Conservation (phyloP, 352 stramenopile genomes). For the Globisporangium rhizosaccharum region DNA sequence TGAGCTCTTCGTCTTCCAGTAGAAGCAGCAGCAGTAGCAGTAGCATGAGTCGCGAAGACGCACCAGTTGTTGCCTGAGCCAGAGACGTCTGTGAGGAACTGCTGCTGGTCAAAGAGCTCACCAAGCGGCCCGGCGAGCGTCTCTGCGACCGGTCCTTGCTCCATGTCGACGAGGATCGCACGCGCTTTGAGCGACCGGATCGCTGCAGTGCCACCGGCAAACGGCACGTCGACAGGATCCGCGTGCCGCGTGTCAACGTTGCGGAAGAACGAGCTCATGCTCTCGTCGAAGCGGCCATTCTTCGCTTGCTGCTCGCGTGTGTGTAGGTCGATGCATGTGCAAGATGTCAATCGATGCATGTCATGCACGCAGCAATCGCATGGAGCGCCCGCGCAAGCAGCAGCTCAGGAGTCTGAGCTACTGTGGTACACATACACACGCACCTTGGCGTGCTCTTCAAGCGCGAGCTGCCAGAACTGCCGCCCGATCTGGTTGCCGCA, state of each 20-base stretch:
- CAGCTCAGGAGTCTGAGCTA: not conserved
- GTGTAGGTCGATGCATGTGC: not conserved
- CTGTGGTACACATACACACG: not conserved
- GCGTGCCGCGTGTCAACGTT: conserved; percentile 78
- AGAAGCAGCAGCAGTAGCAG: not conserved
- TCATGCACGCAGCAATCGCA: not conserved
- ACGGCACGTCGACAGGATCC: conserved; percentile 44
- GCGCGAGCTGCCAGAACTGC: conserved; percentile 88
- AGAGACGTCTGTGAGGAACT: conserved; percentile 87
- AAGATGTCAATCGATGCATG: not conserved
- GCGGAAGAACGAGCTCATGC: conserved; percentile 91
- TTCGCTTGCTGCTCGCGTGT: conserved; percentile 28
- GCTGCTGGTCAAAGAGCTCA: conserved; percentile 86
- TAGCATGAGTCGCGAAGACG: not conserved
- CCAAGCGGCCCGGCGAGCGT: conserved; percentile 76
- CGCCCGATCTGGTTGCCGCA: conserved; percentile 93
- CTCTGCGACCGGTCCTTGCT: conserved; percentile 85
- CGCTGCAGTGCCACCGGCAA: conserved; percentile 25
- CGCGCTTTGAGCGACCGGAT: conserved; percentile 70
- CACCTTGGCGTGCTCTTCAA: conserved; percentile 86
- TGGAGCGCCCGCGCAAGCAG: no score
- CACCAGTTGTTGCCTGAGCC: conserved; percentile 91
- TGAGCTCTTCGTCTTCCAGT: not conserved
- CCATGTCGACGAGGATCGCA: conserved; percentile 92
- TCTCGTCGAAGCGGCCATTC: conserved; percentile 76